Evolutionary conservation across 2,329 filamentous ascomycete genomes (phyloP).

Genomic region (Metarhizium guizhouense): DNA sequence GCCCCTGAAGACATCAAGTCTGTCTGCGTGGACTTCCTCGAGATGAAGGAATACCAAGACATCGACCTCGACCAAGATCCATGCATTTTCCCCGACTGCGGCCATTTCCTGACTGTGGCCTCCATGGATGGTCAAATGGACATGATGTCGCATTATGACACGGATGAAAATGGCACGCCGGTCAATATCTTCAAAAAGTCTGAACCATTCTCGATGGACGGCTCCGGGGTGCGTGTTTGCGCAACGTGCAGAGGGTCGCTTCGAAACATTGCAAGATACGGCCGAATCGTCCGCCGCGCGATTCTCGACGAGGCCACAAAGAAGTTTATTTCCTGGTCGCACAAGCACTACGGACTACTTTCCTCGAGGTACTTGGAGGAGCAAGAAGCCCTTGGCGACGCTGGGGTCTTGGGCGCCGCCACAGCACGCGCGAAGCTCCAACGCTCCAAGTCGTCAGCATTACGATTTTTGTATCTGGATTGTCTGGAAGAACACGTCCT

Average conservation of each 20-base stretch:
- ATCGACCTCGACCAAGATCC: slow-evolving; percentile 50
- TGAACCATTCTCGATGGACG: slow-evolving; percentile 35
- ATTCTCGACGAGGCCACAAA: slow-evolving; percentile 55
- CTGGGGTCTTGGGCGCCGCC: neutral
- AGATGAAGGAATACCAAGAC: slow-evolving; percentile 44
- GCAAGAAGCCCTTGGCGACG: slow-evolving; percentile 6
- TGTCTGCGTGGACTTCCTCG: slow-evolving; percentile 46
- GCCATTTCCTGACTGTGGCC: slow-evolving; percentile 51
- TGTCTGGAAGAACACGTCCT: neutral
- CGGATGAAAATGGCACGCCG: slow-evolving; percentile 26
- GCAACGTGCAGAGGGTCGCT: slow-evolving; percentile 52
- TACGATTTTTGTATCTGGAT: neutral
- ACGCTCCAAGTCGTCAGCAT: neutral
- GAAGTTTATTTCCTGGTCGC: slow-evolving; percentile 51
- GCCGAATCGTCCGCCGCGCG: slow-evolving; percentile 49
- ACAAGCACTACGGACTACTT: slow-evolving; percentile 13
- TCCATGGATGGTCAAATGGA: slow-evolving; percentile 54
- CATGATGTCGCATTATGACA: slow-evolving; percentile 39
- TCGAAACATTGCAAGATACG: slow-evolving; percentile 49
- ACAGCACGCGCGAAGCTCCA: neutral
- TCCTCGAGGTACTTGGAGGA: slow-evolving; percentile 5
- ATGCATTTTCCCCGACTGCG: slow-evolving; percentile 53
- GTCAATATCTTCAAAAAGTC: slow-evolving; percentile 24
- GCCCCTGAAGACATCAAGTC: slow-evolving; percentile 32
- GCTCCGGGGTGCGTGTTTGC: slow-evolving; percentile 41